Conservation (phyloP, 2,329 filamentous ascomycete genomes). For the Hortaea werneckii region DNA sequence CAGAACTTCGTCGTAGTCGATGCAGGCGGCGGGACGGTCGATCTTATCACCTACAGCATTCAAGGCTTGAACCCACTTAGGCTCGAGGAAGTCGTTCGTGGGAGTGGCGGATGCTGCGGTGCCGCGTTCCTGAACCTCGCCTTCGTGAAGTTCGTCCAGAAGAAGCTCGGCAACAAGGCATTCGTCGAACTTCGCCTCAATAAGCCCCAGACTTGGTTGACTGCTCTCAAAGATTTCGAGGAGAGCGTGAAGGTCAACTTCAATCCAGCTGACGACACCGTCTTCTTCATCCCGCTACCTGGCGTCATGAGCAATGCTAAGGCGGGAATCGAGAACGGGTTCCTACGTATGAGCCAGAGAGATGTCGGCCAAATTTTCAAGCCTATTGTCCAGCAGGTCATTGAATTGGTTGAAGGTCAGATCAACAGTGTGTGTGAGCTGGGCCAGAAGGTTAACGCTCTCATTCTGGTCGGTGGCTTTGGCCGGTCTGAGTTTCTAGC, state of each 20-base stretch:
- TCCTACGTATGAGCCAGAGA: slow-evolving; percentile 59
- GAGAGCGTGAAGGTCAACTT: slow-evolving; percentile 79
- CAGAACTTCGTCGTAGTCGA: slow-evolving; percentile 48
- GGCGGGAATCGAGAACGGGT: slow-evolving; percentile 61
- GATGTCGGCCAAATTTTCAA: slow-evolving; percentile 51
- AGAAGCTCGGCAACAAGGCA: slow-evolving; percentile 49
- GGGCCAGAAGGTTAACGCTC: slow-evolving; percentile 40
- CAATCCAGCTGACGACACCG: slow-evolving; percentile 51
- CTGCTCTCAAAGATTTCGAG: slow-evolving; percentile 63
- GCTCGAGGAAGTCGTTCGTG: slow-evolving; percentile 66
- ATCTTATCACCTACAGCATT: slow-evolving; percentile 71
- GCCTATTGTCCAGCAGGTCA: slow-evolving; percentile 57
- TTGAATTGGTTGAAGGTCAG: slow-evolving; percentile 36
- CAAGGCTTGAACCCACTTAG: slow-evolving; percentile 58
- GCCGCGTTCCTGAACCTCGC: slow-evolving; percentile 68
- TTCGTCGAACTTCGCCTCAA: slow-evolving; percentile 66
- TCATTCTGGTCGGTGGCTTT: slow-evolving; percentile 70
- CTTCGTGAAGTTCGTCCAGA: slow-evolving; percentile 64
- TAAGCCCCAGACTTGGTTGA: slow-evolving; percentile 63
- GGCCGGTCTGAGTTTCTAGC: slow-evolving; percentile 62
- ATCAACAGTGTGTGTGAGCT: slow-evolving; percentile 26
- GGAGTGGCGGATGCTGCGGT: slow-evolving; percentile 64
- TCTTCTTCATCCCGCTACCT: slow-evolving; percentile 66
- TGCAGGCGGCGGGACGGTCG: slow-evolving; percentile 48
- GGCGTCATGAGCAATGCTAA: slow-evolving; percentile 65